phyloP scores from a whole-genome alignment of 1,284 basidiomycete genomes.

The Rhodotorula sp. region DNA sequence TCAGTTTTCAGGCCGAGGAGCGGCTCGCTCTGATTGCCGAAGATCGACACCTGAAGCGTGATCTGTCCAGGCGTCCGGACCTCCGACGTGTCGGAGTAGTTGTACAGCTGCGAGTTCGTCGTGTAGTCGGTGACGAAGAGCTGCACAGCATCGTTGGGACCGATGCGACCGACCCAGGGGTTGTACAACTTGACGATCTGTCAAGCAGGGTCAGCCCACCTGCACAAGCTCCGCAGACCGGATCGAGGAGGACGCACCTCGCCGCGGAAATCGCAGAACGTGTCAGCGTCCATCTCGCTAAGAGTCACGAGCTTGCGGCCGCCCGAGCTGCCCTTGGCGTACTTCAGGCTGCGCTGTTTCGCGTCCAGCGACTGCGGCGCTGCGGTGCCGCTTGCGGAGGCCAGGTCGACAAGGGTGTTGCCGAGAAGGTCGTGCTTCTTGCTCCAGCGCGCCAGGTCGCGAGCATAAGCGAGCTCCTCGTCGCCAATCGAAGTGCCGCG shows the following conservation, averaged over 20 bases:
- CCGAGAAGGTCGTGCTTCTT: slow-evolving; percentile 12
- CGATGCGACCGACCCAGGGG: neutral
- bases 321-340: neutral
- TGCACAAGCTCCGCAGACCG: neutral
- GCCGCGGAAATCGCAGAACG: slow-evolving; percentile 16
- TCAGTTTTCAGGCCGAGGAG: neutral
- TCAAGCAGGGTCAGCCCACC: neutral
- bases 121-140: slow-evolving; percentile 37
- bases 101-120: slow-evolving; percentile 5
- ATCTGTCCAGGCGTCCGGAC: slow-evolving; percentile 11
- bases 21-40: slow-evolving; percentile 21
- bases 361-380: neutral
- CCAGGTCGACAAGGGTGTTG: neutral
- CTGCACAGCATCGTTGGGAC: neutral
- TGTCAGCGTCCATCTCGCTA: neutral
- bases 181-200: slow-evolving; percentile 27
- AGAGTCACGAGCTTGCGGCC: neutral
- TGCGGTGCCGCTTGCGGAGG: neutral
- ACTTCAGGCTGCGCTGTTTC: neutral
- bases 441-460: slow-evolving; percentile 25
- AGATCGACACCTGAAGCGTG: slow-evolving; percentile 27
- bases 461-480: slow-evolving; percentile 17
- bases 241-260: slow-evolving; percentile 5
- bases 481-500: neutral
- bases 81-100: neutral